Percentiles rank a stretch among this genome's conserved stretches.
These are phyloP conservation scores for Actinidia chinensis DNA, from an alignment of 179 eudicot species.

Conservation along the genomic window DNA sequence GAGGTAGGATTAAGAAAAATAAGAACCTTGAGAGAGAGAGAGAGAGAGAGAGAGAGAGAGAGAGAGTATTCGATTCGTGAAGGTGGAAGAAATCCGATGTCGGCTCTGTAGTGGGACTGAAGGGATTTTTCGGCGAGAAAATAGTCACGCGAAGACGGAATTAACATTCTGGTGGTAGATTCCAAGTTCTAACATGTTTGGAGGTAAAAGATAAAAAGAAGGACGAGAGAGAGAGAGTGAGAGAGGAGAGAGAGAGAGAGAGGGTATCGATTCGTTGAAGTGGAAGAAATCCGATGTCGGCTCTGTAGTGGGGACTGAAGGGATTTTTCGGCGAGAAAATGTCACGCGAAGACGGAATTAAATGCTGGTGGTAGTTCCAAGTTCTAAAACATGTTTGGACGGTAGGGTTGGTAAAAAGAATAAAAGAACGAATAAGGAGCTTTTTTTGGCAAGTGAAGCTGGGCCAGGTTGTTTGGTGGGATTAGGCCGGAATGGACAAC, in stretches of 20 bases:
- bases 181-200: too few species aligned
- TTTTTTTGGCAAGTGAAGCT: too few species aligned
- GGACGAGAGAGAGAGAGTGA: too few species aligned
- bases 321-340: neutral
- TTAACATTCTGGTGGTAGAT: neutral
- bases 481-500: too few species aligned
- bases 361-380: too few species aligned
- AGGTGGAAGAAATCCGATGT: neutral
- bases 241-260: neutral
- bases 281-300: conserved; percentile 3
- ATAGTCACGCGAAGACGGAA: neutral
- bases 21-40: conserved; percentile 1
- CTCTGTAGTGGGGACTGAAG: neutral
- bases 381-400: too few species aligned
- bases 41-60: neutral
- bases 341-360: neutral
- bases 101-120: conserved; percentile 6
- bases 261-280: neutral
- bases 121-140: neutral
- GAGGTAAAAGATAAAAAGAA: too few species aligned
- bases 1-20: neutral
- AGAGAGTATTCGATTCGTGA: neutral
- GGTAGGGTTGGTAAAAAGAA: too few species aligned
- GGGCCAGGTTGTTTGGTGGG: too few species aligned
- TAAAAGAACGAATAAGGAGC: too few species aligned